Base-by-base conservation (phyloP, 2,329 filamentous ascomycete genomes). In the Sporothrix protearum region DNA sequence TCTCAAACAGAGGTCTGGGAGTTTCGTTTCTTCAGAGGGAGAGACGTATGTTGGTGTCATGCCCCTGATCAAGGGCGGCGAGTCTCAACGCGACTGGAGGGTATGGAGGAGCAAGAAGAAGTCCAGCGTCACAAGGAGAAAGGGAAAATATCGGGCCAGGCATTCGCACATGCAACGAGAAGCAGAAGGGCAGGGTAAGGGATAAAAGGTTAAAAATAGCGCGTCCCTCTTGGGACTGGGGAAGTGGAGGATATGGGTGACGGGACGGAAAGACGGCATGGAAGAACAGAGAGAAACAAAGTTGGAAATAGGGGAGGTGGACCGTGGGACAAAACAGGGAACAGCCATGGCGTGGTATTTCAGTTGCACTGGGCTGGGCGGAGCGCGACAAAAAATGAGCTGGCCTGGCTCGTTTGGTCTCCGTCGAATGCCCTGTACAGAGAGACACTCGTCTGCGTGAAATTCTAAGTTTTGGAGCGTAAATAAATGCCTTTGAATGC, bases 161-260 rank as follows among this genome's bases (percentile, higher is more conserved):
- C 39, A 28, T 30, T 2, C 3, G 63, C 63, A 67, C 45, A 53
- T 67, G 45, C 45, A 19, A 36, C 45, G n/a, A 33, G 33, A 57
- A 9, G 51, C 30, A 10, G 22, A 45, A 25, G 45, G 53, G 28
- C 22, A 28, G 9, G 3, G 28, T 22, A 57, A 7, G 49, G 22
- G n/a, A 25, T 14, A 28, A 42, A 25, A 57, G 36, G 33, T 47
- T 39, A 39, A 39, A 68, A 42, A 51, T 68, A 68, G 64, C 47
- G 64, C 30, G 47, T 63, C 10, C 47, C 19, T 36, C 10, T 67
- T n/a, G 6, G 42, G n/a, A 25, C 42, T 67, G 63, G 63, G 63
- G 63, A 67, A 67, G 63, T 49, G 63, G 42, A 67, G 63, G 64
- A 53, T 28, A 25, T 49, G 42, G 19, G n/a, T 22, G 59, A 22